A percentile compares a stretch with the other conserved stretches of the same genome.
Conservation (phyloP, 2,329 filamentous ascomycete genomes). For the Paracoccidioides lutzii region DNA sequence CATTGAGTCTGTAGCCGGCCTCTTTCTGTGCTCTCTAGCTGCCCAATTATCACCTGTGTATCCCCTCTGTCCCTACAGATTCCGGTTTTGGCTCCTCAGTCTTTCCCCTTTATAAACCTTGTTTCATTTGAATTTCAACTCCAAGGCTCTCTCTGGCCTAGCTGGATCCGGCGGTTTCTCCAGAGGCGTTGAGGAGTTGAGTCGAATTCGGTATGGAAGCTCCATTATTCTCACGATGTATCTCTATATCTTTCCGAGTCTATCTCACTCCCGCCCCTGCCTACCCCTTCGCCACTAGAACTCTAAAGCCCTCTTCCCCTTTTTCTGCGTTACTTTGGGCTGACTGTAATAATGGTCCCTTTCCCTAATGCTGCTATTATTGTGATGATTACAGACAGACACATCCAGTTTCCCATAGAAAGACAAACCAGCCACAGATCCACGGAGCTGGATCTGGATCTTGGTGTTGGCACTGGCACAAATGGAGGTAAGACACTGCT, state of each 20-base stretch:
- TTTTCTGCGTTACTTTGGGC: background rate
- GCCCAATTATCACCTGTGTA: background rate
- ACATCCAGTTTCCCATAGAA: background rate
- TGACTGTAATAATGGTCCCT: background rate
- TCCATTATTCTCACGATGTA: background rate
- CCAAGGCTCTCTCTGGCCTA: background rate
- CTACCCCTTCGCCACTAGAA: no score
- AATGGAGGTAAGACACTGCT: constrained; percentile 13
- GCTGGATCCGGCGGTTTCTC: background rate
- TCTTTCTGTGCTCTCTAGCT: background rate
- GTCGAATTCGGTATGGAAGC: background rate
- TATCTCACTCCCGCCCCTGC: no score
- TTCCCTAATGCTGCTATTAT: background rate
- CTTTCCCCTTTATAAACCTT: background rate
- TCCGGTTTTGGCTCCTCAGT: background rate
- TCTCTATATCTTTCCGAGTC: no score
- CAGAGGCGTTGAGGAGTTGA: background rate
- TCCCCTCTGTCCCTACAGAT: background rate
- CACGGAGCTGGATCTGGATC: background rate
- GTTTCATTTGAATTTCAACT: background rate
- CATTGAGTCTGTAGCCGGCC: background rate
- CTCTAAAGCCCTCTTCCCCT: background rate
- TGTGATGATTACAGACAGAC: background rate
- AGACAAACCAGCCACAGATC: background rate
- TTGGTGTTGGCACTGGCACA: constrained; percentile 9